phyloP scores from a whole-genome alignment of 345 rosid genomes.

The Lumnitzera racemosa region DNA sequence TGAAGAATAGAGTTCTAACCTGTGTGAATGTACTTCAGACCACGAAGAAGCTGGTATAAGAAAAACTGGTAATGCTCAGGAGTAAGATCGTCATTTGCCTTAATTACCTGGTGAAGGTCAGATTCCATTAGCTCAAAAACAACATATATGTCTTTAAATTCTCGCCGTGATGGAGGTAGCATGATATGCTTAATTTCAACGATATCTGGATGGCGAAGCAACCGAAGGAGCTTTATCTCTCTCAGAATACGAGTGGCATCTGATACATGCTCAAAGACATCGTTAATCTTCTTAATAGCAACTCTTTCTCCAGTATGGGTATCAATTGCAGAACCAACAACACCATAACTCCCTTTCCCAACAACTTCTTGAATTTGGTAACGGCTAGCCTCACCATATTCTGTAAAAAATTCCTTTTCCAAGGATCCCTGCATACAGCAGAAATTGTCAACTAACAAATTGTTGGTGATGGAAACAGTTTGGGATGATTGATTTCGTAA shows the following conservation, averaged over 20 bases:
- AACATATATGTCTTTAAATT: constrained; percentile 87
- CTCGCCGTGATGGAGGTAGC: constrained; percentile 97
- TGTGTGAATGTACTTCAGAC: constrained; percentile 84
- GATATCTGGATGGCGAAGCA: constrained; percentile 93
- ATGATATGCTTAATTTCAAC: constrained; percentile 93
- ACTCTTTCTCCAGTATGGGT: constrained; percentile 77
- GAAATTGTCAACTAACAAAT: neutral
- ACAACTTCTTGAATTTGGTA: constrained; percentile 88
- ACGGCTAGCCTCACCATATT: constrained; percentile 91
- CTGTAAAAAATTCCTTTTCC: constrained; percentile 85
- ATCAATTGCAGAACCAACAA: constrained; percentile 90
- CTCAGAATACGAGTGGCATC: constrained; percentile 95
- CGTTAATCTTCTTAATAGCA: constrained; percentile 93
- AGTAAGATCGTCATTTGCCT: constrained; percentile 91
- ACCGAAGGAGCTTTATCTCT: constrained; percentile 86
- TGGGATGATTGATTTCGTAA: neutral
- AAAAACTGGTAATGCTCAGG: constrained; percentile 97
- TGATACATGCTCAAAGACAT: constrained; percentile 96
- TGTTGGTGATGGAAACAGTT: neutral
- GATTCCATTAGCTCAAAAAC: constrained; percentile 98
- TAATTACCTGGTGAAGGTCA: constrained; percentile 96
- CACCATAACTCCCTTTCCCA: constrained; percentile 98
- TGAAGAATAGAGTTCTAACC: constrained; percentile 35
- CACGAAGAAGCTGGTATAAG: constrained; percentile 96
- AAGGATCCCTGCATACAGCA: constrained; percentile 34